These are phyloP conservation scores for Leccinum boreale DNA, from an alignment of 768 basidiomycete species.

Conservation along the genomic window DNA sequence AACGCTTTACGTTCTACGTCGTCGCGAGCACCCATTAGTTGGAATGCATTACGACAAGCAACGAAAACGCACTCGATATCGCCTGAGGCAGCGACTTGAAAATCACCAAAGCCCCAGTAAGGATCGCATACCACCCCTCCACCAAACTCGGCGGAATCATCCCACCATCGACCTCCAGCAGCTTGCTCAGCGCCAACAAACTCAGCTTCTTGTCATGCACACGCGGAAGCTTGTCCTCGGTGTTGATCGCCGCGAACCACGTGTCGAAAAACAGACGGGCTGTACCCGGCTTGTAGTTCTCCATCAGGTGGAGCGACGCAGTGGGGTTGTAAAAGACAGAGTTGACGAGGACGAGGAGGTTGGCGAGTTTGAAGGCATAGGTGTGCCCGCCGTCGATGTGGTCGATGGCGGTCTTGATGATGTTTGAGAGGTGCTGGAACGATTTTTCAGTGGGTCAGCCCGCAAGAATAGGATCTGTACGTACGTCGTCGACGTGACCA, in stretches of 20 bases:
- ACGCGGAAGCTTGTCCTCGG: constrained; percentile 58
- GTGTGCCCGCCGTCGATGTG: constrained; percentile 63
- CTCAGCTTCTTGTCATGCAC: constrained; percentile 90
- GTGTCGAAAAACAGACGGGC: constrained; percentile 77
- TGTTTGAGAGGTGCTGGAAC: constrained; percentile 56
- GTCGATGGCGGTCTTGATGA: constrained; percentile 60
- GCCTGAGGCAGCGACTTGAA: constrained; percentile 81
- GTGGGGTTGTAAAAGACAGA: constrained; percentile 80
- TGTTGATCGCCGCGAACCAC: constrained; percentile 77
- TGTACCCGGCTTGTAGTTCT: constrained; percentile 51
- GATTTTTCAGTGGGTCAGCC: not conserved
- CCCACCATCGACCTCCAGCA: constrained; percentile 66
- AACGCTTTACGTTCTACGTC: constrained; percentile 57
- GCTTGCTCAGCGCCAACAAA: constrained; percentile 69
- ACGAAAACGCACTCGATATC: constrained; percentile 53
- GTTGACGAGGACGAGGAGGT: constrained; percentile 82
- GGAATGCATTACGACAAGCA: not conserved
- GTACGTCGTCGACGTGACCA: constrained; percentile 74
- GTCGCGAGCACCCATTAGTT: not conserved
- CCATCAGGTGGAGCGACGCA: constrained; percentile 74
- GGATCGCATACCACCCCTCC: constrained; percentile 74
- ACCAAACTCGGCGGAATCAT: constrained; percentile 56
- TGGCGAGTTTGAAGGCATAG: constrained; percentile 63
- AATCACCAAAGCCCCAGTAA: constrained; percentile 64
- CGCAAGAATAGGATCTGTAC: constrained; percentile 20